Conservation (phyloP, 768 basidiomycete species). For the Cubamyces sp. region DNA sequence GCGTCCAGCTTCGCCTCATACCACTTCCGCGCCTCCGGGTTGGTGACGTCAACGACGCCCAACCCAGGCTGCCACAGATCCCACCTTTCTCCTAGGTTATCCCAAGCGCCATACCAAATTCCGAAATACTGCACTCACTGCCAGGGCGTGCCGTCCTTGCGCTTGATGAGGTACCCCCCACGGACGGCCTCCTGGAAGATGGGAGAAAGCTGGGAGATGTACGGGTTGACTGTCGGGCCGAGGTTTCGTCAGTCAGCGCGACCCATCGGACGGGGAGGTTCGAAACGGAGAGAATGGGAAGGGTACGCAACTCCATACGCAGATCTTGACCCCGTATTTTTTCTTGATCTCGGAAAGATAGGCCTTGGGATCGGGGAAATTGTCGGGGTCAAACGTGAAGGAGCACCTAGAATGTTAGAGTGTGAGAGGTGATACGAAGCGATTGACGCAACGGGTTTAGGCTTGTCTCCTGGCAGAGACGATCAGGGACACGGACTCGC, state of each 20-base stretch:
- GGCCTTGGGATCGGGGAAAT: constrained; percentile 72
- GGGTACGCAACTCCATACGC: constrained; percentile 59
- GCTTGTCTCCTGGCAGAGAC: neutral
- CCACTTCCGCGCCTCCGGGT: constrained; percentile 53
- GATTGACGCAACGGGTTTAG: neutral
- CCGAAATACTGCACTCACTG: constrained; percentile 46
- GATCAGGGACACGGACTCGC: constrained; percentile 24
- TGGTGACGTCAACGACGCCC: constrained; percentile 69
- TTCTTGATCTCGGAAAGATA: constrained; percentile 64
- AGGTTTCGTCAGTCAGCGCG: constrained; percentile 6
- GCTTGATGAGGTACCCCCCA: constrained; percentile 72
- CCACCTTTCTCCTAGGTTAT: constrained; percentile 39
- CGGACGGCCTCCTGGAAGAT: constrained; percentile 71
- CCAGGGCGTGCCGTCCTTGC: constrained; percentile 68
- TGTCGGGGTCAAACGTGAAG: constrained; percentile 77
- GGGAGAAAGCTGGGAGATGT: constrained; percentile 69
- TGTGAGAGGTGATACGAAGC: too few species aligned
- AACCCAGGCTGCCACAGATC: constrained; percentile 69
- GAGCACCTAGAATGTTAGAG: constrained; percentile 51
- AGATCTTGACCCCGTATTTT: constrained; percentile 70
- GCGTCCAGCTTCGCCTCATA: constrained; percentile 46
- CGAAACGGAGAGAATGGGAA: constrained; percentile 32
- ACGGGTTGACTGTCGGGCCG: constrained; percentile 61
- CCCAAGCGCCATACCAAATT: neutral
- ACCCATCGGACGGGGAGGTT: neutral